Conservation (phyloP, 1,139 yeast genomes). For the Hansenula lynferdii region DNA sequence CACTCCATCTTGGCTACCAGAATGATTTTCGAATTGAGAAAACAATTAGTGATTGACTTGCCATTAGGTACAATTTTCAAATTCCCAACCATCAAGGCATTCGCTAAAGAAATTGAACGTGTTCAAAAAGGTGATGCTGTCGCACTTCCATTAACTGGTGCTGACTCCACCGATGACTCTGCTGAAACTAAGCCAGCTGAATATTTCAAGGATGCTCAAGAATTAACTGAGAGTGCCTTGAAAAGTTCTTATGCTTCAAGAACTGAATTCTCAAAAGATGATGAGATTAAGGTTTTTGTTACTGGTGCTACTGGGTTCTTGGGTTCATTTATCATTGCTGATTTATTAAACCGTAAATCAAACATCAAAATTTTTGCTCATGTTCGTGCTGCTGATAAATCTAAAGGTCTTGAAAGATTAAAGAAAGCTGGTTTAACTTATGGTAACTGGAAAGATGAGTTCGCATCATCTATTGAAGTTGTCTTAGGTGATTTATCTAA, state of each 20-base stretch:
- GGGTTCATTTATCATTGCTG: slow-evolving; percentile 83
- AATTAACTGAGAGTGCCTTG: slow-evolving; percentile 44
- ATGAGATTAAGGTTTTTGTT: slow-evolving; percentile 61
- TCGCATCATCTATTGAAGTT: slow-evolving; percentile 54
- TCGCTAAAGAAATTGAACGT: slow-evolving; percentile 69
- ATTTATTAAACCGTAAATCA: slow-evolving; percentile 52
- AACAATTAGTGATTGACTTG: slow-evolving; percentile 68
- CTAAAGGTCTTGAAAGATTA: slow-evolving; percentile 71
- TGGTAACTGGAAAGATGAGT: slow-evolving; percentile 76
- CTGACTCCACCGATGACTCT: slow-evolving; percentile 11
- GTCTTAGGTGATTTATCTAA: slow-evolving; percentile 81
- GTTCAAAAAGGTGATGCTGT: slow-evolving; percentile 32
- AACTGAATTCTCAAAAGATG: slow-evolving; percentile 28
- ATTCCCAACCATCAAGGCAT: slow-evolving; percentile 76
- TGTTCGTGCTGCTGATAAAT: slow-evolving; percentile 75
- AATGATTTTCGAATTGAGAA: slow-evolving; percentile 91
- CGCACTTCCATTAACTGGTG: slow-evolving; percentile 15
- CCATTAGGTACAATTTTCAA: slow-evolving; percentile 90
- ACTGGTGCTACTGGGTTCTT: slow-evolving; percentile 98
- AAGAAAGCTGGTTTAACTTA: slow-evolving; percentile 74
- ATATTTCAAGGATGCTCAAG: slow-evolving; percentile 73
- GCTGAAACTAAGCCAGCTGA: slow-evolving; percentile 32
- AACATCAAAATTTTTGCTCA: slow-evolving; percentile 72
- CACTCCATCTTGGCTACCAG: slow-evolving; percentile 96
- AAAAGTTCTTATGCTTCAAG: slow-evolving; percentile 36